Percentiles rank a stretch among this genome's conserved stretches.
phyloP scores from a whole-genome alignment of 148 eudicot genomes.

The Vaccinium vitisidaea region DNA sequence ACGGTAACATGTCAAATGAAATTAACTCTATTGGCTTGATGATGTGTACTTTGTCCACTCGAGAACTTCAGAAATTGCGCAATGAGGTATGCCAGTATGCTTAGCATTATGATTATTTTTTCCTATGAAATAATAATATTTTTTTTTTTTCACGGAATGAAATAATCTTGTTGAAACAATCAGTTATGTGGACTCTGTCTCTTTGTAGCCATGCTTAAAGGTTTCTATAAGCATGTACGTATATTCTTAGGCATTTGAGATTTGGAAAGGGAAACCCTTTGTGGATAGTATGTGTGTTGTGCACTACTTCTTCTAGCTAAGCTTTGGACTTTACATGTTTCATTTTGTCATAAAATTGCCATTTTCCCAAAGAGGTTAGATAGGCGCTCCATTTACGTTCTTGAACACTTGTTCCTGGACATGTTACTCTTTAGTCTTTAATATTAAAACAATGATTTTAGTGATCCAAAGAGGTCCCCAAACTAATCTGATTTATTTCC shows the following conservation, averaged over 20 bases:
- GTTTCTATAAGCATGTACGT: neutral
- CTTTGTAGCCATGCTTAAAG: neutral
- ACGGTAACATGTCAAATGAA: conserved; percentile 70
- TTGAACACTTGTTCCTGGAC: neutral
- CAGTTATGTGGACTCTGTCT: conserved; percentile 5
- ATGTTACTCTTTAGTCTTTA: neutral
- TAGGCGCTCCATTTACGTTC: neutral
- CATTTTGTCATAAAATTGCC: neutral
- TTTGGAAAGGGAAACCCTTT: neutral
- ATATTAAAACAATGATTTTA: neutral
- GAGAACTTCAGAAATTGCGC: conserved; percentile 84
- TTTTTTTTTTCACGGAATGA: too few species aligned
- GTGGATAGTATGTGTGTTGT: neutral
- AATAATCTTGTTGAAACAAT: neutral
- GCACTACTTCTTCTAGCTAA: neutral
- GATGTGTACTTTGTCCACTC: conserved; percentile 73
- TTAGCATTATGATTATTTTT: conserved; percentile 8
- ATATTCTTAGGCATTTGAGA: conserved; percentile 1
- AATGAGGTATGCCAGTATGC: conserved; percentile 61
- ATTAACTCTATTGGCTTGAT: conserved; percentile 63
- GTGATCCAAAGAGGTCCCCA: neutral
- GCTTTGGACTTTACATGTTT: neutral
- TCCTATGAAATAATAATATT: neutral
- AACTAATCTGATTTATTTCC: neutral
- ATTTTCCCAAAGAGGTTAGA: neutral